These are phyloP conservation scores for Aspergillus eucalypticola DNA, from an alignment of 2,329 filamentous ascomycete species.

Conservation along the genomic window DNA sequence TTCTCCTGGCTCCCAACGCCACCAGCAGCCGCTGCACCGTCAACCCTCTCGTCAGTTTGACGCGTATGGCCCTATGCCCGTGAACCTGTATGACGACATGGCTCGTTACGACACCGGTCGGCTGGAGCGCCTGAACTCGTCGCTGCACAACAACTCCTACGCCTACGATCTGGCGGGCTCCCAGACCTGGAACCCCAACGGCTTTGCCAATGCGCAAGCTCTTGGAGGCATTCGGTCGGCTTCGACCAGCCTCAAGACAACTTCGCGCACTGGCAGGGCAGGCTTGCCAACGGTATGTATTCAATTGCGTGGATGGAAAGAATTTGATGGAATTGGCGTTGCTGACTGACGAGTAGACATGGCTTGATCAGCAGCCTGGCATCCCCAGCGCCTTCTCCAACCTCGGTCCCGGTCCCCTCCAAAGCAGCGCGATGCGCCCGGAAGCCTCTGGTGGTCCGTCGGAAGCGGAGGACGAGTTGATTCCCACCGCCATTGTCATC, in stretches of 20 bases:
- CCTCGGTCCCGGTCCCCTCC: conserved; percentile 45
- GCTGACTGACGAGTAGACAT: conserved; percentile 50
- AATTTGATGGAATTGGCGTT: background rate
- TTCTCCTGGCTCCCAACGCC: conserved; percentile 72
- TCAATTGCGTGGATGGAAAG: too few relatives aligned
- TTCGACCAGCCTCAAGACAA: conserved; percentile 57
- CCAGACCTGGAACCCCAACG: conserved; percentile 79
- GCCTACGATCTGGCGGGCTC: conserved; percentile 67
- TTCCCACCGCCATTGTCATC: conserved; percentile 97
- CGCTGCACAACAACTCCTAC: conserved; percentile 60
- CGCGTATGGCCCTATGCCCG: conserved; percentile 65
- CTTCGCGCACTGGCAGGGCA: conserved; percentile 52
- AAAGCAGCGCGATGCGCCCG: conserved; percentile 43
- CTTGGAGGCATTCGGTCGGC: conserved; percentile 65
- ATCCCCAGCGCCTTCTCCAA: conserved; percentile 50
- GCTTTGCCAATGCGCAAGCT: conserved; percentile 65
- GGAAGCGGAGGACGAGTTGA: conserved; percentile 73
- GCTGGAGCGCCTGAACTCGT: conserved; percentile 60
- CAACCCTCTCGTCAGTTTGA: conserved; percentile 79
- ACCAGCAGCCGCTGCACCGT: conserved; percentile 65
- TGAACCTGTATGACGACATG: conserved; percentile 71
- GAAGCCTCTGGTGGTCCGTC: conserved; percentile 41
- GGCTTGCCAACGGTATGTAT: conserved; percentile 72
- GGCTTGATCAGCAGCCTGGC: conserved; percentile 60
- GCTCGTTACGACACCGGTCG: conserved; percentile 57